These are phyloP conservation scores for Scheffersomyces ergatensis DNA, from an alignment of 805 yeast genomes.

Conservation along the genomic window DNA sequence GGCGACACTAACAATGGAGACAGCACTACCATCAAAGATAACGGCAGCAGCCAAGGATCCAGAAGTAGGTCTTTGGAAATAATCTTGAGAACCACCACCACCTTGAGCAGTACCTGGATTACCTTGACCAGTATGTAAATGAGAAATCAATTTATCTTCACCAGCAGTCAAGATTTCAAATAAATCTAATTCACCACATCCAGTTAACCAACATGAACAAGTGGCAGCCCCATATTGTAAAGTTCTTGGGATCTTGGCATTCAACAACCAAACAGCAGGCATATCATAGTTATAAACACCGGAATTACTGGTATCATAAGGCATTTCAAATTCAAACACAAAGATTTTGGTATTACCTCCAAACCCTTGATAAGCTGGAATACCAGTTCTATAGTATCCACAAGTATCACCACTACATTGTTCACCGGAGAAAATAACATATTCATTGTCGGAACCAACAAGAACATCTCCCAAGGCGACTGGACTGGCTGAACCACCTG, in stretches of 20 bases:
- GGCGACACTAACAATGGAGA: slow-evolving; percentile 62
- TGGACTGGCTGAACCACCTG: slow-evolving; percentile 66
- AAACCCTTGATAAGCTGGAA: slow-evolving; percentile 95
- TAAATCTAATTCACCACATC: slow-evolving; percentile 97
- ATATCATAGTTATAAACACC: slow-evolving; percentile 71
- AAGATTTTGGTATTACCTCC: slow-evolving; percentile 82
- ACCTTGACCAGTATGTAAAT: slow-evolving; percentile 85
- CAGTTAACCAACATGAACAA: slow-evolving; percentile 96
- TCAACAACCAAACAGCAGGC: slow-evolving; percentile 98
- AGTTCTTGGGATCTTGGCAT: slow-evolving; percentile 96
- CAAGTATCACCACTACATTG: slow-evolving; percentile 60
- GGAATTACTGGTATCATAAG: slow-evolving; percentile 53
- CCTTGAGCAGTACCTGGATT: slow-evolving; percentile 43
- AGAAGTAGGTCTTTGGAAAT: slow-evolving; percentile 79
- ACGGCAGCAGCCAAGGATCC: slow-evolving; percentile 87
- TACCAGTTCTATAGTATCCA: slow-evolving; percentile 82
- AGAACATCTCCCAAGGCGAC: slow-evolving; percentile 67
- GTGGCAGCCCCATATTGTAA: slow-evolving; percentile 80
- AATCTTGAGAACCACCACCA: slow-evolving; percentile 89
- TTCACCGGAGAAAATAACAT: slow-evolving; percentile 74
- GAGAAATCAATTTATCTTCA: slow-evolving; percentile 69
- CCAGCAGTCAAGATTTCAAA: slow-evolving; percentile 86
- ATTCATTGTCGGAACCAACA: slow-evolving; percentile 73
- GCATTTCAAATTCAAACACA: slow-evolving; percentile 94
- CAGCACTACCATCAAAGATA: slow-evolving; percentile 57